A percentile compares a stretch with the other conserved stretches of the same genome.
Conservation (phyloP, 768 basidiomycete genomes). For the Cyclocybe aegerita region DNA sequence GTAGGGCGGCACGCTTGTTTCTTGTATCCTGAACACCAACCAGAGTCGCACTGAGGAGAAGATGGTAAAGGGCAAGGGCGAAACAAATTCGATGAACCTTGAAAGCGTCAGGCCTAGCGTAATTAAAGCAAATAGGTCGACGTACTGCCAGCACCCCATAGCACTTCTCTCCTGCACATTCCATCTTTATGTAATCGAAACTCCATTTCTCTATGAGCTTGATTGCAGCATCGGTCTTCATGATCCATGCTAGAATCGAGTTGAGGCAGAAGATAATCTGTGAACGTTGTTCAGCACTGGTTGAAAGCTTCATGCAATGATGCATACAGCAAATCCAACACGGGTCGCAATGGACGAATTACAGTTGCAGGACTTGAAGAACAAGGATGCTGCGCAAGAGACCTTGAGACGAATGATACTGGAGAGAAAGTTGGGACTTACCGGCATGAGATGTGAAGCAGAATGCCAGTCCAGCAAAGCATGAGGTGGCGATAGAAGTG, state of each 20-base stretch:
- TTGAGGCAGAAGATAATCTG: conserved; percentile 95
- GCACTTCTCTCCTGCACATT: conserved; percentile 88
- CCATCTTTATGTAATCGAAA: conserved; percentile 98
- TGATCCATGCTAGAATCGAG: conserved; percentile 95
- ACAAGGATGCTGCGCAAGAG: conserved; percentile 73
- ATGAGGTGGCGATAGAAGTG: conserved; percentile 77
- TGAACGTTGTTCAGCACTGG: not conserved
- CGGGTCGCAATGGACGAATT: conserved; percentile 98
- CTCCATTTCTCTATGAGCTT: conserved; percentile 88
- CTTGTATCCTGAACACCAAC: conserved; percentile 88
- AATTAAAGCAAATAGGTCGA: conserved; percentile 6
- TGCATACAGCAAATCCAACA: conserved; percentile 85
- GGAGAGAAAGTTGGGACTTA: conserved; percentile 24
- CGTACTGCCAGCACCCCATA: conserved; percentile 94
- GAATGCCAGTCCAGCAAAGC: conserved; percentile 79
- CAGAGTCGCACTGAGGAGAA: conserved; percentile 74
- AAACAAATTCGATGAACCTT: conserved; percentile 97
- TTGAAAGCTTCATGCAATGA: not conserved
- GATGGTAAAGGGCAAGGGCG: conserved; percentile 86
- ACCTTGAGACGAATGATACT: not conserved
- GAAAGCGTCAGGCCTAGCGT: not conserved
- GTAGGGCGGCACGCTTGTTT: conserved; percentile 91
- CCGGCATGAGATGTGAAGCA: conserved; percentile 87
- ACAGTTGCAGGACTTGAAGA: conserved; percentile 98
- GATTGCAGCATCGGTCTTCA: conserved; percentile 89